phyloP scores from a whole-genome alignment of 2,329 filamentous ascomycete species.

The Fusarium guadeloupense region DNA sequence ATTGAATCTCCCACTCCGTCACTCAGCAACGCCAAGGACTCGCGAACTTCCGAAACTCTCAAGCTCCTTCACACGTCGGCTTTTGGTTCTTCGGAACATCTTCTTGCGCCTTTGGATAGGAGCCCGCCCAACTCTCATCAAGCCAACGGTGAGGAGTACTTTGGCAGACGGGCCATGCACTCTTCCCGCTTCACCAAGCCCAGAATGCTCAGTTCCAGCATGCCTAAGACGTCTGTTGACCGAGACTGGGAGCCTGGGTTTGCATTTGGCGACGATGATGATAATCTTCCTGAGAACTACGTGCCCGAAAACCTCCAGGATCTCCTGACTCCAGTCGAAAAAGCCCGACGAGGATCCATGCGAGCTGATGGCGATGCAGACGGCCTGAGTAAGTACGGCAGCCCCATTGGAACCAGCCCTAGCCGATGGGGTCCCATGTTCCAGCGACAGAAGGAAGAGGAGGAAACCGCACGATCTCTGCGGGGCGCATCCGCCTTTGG shows the following conservation, averaged over 20 bases:
- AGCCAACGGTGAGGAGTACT: slow-evolving; percentile 66
- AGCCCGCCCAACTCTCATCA: slow-evolving; percentile 63
- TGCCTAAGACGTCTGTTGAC: slow-evolving; percentile 71
- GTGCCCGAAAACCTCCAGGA: slow-evolving; percentile 77
- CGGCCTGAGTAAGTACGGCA: slow-evolving; percentile 67
- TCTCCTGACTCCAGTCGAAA: slow-evolving; percentile 72
- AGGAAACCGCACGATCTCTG: slow-evolving; percentile 54
- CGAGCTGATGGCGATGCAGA: slow-evolving; percentile 65
- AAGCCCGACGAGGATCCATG: slow-evolving; percentile 70
- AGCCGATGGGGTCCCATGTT: slow-evolving; percentile 70
- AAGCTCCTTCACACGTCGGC: slow-evolving; percentile 73
- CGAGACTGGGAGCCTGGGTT: slow-evolving; percentile 74
- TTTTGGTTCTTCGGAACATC: slow-evolving; percentile 72
- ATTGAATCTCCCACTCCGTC: slow-evolving; percentile 86
- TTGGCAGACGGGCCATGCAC: slow-evolving; percentile 77
- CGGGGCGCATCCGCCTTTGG: slow-evolving; percentile 65
- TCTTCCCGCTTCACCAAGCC: slow-evolving; percentile 74
- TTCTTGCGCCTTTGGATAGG: slow-evolving; percentile 59
- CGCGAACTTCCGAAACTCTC: slow-evolving; percentile 69
- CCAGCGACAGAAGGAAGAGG: slow-evolving; percentile 68
- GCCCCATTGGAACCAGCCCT: slow-evolving; percentile 66
- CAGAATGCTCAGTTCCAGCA: slow-evolving; percentile 73
- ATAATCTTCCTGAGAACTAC: slow-evolving; percentile 61
- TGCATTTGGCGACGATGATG: slow-evolving; percentile 81
- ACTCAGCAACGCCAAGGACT: slow-evolving; percentile 68